phyloP scores from a whole-genome alignment of 2,329 filamentous ascomycete genomes.

The Curvularia sp. region DNA sequence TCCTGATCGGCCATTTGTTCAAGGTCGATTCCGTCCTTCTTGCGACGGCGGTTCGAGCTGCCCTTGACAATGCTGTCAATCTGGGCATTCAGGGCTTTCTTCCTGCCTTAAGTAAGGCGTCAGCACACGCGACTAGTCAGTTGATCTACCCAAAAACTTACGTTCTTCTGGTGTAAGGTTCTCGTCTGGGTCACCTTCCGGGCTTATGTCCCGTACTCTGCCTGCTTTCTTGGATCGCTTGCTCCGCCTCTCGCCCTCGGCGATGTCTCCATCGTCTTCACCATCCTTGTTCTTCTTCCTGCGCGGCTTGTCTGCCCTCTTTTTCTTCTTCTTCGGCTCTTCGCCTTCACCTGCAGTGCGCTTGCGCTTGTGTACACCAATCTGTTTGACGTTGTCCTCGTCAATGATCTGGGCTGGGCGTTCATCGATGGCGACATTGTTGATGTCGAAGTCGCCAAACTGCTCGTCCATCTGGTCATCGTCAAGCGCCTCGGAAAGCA shows the following conservation, averaged over 20 bases:
- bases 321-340: conserved; percentile 74
- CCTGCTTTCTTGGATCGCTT: conserved; percentile 57
- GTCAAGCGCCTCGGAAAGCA: conserved; percentile 67
- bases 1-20: conserved; percentile 90
- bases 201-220: conserved; percentile 46
- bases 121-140: conserved; percentile 20
- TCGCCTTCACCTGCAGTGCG: conserved; percentile 66
- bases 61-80: conserved; percentile 91
- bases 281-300: conserved; percentile 59
- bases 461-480: conserved; percentile 68
- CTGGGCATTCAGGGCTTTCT: conserved; percentile 81
- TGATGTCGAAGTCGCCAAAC: conserved; percentile 64
- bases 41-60: conserved; percentile 73
- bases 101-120: conserved; percentile 61
- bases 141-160: conserved; percentile 52
- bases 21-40: conserved; percentile 90
- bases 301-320: conserved; percentile 62
- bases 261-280: conserved; percentile 58
- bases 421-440: conserved; percentile 67
- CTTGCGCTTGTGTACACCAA: conserved; percentile 70
- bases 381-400: conserved; percentile 66
- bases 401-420: conserved; percentile 66
- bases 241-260: conserved; percentile 62
- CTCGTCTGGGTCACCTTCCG: conserved; percentile 75
- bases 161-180: conserved; percentile 83